phyloP scores from a whole-genome alignment of 2,329 filamentous ascomycete genomes.

The Remersonia thermophila region DNA sequence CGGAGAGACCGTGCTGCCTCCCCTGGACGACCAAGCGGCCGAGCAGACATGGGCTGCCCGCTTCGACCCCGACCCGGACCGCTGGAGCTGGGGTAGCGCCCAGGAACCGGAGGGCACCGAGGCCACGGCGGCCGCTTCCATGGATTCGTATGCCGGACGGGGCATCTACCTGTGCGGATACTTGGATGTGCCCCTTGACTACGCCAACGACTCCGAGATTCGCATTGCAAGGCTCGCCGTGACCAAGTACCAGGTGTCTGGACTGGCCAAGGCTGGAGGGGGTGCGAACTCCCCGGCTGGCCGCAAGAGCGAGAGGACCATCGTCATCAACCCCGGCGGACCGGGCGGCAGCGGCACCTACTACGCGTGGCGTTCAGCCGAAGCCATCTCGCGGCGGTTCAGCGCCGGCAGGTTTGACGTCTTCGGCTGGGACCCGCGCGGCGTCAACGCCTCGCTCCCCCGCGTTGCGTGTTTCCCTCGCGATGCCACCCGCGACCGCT shows the following conservation, averaged over 20 bases:
- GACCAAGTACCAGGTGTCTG: slow-evolving; percentile 36
- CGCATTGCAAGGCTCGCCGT: slow-evolving; percentile 36
- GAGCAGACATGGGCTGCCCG: slow-evolving; percentile 27
- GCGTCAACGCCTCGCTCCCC: slow-evolving; percentile 36
- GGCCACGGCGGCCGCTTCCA: background rate
- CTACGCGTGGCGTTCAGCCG: slow-evolving; percentile 27
- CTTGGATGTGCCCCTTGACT: slow-evolving; percentile 36
- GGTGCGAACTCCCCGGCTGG: slow-evolving; percentile 1
- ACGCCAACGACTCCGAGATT: slow-evolving; percentile 30
- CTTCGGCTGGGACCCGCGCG: slow-evolving; percentile 43
- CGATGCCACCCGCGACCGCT: slow-evolving; percentile 34
- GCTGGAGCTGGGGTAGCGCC: slow-evolving; percentile 35
- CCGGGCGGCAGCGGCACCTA: slow-evolving; percentile 36
- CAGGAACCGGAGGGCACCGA: slow-evolving; percentile 1
- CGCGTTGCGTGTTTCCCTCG: slow-evolving; percentile 34
- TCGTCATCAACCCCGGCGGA: slow-evolving; percentile 39
- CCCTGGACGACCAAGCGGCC: slow-evolving; percentile 27
- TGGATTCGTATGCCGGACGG: slow-evolving; percentile 19
- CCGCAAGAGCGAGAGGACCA: slow-evolving; percentile 32
- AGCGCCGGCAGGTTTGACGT: slow-evolving; percentile 34
- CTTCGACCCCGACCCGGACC: slow-evolving; percentile 31
- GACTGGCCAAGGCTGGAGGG: slow-evolving; percentile 22
- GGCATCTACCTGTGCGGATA: slow-evolving; percentile 37
- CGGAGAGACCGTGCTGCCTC: slow-evolving; percentile 26
- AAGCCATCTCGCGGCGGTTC: slow-evolving; percentile 28